phyloP scores from a whole-genome alignment of 2,329 filamentous ascomycete species.

The Didymella pomorum region DNA sequence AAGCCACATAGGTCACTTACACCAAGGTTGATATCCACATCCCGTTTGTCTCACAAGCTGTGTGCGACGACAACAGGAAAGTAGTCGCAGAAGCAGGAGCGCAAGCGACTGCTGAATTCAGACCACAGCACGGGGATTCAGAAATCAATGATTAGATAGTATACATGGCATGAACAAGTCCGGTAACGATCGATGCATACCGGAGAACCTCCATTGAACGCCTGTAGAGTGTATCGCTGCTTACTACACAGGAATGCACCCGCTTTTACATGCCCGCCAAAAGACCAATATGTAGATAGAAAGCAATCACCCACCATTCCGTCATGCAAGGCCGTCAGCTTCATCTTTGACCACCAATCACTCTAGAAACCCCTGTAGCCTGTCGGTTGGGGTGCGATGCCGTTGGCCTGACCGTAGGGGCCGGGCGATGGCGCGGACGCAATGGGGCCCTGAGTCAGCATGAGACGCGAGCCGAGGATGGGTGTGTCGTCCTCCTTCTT shows the following conservation, averaged over 20 bases:
- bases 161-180: constrained; percentile 36
- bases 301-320: constrained; percentile 17
- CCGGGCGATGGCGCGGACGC: constrained; percentile 66
- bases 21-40: background rate
- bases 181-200: constrained; percentile 27
- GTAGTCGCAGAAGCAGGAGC: background rate
- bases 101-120: background rate
- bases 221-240: constrained; percentile 41
- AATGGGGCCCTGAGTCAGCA: constrained; percentile 91
- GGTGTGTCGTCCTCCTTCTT: constrained; percentile 93
- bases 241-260: constrained; percentile 26
- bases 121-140: background rate
- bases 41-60: background rate
- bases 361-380: constrained; percentile 56
- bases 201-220: constrained; percentile 35
- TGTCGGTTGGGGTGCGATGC: constrained; percentile 87
- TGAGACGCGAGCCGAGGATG: constrained; percentile 88
- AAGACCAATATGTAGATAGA: constrained; percentile 39
- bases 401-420: constrained; percentile 82
- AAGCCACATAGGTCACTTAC: no score
- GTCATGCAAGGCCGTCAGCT: constrained; percentile 18
- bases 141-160: constrained; percentile 34
- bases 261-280: constrained; percentile 39
- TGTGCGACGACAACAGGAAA: background rate
- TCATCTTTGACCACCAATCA: background rate